Conservation (phyloP, 2,329 filamentous ascomycete species). For the Pyrenochaeta sp. region DNA sequence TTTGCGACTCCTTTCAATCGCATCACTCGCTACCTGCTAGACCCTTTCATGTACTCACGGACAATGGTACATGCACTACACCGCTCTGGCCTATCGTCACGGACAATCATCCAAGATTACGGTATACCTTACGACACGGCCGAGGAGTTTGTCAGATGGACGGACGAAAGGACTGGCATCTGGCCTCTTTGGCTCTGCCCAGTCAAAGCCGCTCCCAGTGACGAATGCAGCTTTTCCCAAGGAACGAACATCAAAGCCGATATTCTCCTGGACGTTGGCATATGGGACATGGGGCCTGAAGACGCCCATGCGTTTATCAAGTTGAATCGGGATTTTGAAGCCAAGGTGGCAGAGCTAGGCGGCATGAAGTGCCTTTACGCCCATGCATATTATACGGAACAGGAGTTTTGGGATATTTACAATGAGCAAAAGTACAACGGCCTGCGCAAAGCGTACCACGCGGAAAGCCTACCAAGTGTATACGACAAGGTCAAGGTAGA, state of each 20-base stretch:
- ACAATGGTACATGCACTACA: constrained; percentile 71
- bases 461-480: constrained; percentile 69
- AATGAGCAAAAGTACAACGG: constrained; percentile 68
- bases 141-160: constrained; percentile 62
- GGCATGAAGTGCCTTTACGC: constrained; percentile 91
- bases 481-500: constrained; percentile 71
- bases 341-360: constrained; percentile 72
- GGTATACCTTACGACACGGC: constrained; percentile 64
- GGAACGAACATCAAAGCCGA: constrained; percentile 39
- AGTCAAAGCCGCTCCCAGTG: constrained; percentile 39
- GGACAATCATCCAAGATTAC: constrained; percentile 71
- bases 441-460: constrained; percentile 70
- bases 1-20: constrained; percentile 68
- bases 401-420: constrained; percentile 75
- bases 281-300: constrained; percentile 80
- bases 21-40: constrained; percentile 66
- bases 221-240: constrained; percentile 40
- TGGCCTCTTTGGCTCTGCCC: constrained; percentile 70
- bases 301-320: constrained; percentile 66
- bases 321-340: constrained; percentile 76
- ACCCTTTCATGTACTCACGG: constrained; percentile 68
- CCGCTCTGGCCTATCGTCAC: constrained; percentile 62
- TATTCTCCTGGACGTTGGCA: constrained; percentile 58
- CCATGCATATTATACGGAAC: constrained; percentile 80
- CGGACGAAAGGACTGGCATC: constrained; percentile 57